These are phyloP conservation scores for Priceomyces fermenticarens DNA, from an alignment of 805 yeast genomes.

Conservation along the genomic window DNA sequence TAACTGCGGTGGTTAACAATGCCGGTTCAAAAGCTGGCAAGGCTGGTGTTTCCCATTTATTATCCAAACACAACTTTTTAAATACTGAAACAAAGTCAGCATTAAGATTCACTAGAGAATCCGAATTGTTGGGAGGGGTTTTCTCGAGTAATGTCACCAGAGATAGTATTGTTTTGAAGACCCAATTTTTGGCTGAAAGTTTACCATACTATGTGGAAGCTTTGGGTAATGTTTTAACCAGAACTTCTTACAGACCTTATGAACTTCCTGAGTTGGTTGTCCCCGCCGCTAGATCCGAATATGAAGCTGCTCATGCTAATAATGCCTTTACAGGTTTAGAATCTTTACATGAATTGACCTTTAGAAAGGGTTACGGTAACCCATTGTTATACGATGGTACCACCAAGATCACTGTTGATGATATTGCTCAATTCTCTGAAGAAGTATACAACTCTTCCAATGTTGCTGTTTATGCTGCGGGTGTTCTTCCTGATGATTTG, in stretches of 20 bases:
- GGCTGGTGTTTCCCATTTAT: slow-evolving; percentile 83
- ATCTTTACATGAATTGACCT: slow-evolving; percentile 73
- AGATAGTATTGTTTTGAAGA: slow-evolving; percentile 76
- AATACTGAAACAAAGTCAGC: slow-evolving; percentile 83
- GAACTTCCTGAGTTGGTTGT: slow-evolving; percentile 79
- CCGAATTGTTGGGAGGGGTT: slow-evolving; percentile 88
- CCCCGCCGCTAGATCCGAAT: slow-evolving; percentile 72
- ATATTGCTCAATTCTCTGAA: slow-evolving; percentile 63
- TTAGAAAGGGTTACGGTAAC: slow-evolving; percentile 85
- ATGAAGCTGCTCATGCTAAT: slow-evolving; percentile 46
- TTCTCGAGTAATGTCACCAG: slow-evolving; percentile 70
- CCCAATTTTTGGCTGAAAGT: slow-evolving; percentile 81
- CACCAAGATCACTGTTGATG: slow-evolving; percentile 53
- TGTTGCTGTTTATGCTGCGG: slow-evolving; percentile 68
- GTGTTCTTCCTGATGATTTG: slow-evolving; percentile 72
- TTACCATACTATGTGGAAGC: slow-evolving; percentile 91
- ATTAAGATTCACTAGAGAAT: slow-evolving; percentile 88
- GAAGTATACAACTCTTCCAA: slow-evolving; percentile 67
- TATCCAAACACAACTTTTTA: slow-evolving; percentile 80
- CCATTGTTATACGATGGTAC: slow-evolving; percentile 74
- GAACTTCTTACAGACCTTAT: slow-evolving; percentile 75
- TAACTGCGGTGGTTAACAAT: slow-evolving; percentile 73
- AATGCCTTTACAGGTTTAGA: slow-evolving; percentile 67
- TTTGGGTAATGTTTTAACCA: slow-evolving; percentile 67
- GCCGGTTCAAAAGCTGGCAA: slow-evolving; percentile 77